Base-by-base conservation (phyloP, 2,329 filamentous ascomycete genomes). In the Hypoxylon rubiginosum region DNA sequence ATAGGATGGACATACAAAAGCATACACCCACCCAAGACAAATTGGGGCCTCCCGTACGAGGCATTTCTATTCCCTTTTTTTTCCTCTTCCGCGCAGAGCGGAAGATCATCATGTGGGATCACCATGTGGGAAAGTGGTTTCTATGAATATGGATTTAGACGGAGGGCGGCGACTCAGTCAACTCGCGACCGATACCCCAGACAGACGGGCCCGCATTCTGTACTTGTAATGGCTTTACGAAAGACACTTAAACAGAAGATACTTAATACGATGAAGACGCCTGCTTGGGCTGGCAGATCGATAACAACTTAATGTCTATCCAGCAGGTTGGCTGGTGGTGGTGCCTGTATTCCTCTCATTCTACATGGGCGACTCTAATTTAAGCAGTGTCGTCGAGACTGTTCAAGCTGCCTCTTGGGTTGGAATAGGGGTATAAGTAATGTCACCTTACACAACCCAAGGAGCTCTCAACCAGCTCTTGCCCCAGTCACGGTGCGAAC, bases 1-100 rank as follows among this genome's bases (percentile, higher is more conserved):
- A 73, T 72, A 68, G 71, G 69, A 73, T 66, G 72, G 71, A 70
- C 63, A 69, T 49, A 62, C 58, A 73, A 72, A 70, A 68, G 65
- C 62, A 68, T 67, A 67, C 55, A 34, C 46, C 24, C 43, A 13
- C 30, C 15, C 30, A 19, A n/a, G 60, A 39, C 34, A n/a, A 30
- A 62, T 48, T 26, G 30, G 53, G 49, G 60, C 39, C 56, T 49
- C 32, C 43, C 26, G 41, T 48, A 10, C 41, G 24, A 26, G 53
- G 54, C 45, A 24, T 52, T 41, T 50, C 15, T 62, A n/a, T 48
- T 53, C 28, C 46, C 57, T 19, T 21, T 21, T 62, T 51, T 55
- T 57, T 58, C 34, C 52, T 53, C 58, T 50, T 26, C 60, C 57
- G 36, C 13, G 39, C n/a, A 21, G 43, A 28, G 45, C 13, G 52